phyloP scores from a whole-genome alignment of 495 filamentous ascomycete species.

The Hypoxylon rickii region DNA sequence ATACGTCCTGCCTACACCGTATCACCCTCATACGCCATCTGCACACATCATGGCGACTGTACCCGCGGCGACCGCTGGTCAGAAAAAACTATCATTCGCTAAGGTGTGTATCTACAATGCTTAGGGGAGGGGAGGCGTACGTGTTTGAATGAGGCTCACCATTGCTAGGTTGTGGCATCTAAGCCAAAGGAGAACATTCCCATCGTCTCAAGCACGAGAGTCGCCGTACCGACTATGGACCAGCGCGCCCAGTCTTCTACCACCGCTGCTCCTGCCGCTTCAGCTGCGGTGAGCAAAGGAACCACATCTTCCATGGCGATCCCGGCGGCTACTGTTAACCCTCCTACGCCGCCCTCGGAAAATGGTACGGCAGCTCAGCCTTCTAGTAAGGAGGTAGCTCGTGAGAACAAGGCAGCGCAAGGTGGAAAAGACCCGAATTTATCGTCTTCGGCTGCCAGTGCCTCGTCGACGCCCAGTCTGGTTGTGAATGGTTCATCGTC shows the following conservation, averaged over 20 bases:
- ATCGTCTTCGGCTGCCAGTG: slow-evolving; percentile 20
- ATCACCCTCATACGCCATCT: slow-evolving; percentile 9
- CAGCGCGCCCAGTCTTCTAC: slow-evolving; percentile 30
- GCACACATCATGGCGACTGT: slow-evolving; percentile 46
- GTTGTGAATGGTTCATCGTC: slow-evolving; percentile 56
- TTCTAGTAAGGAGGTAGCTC: slow-evolving; percentile 3
- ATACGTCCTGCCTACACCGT: slow-evolving; percentile 4
- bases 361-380: slow-evolving; percentile 15
- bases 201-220: slow-evolving; percentile 36
- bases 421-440: slow-evolving; percentile 46
- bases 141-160: too few relatives aligned
- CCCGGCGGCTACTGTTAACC: slow-evolving; percentile 23
- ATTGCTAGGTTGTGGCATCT: slow-evolving; percentile 63
- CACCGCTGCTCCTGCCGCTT: slow-evolving; percentile 12
- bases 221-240: slow-evolving; percentile 36
- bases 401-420: slow-evolving; percentile 40
- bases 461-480: slow-evolving; percentile 48
- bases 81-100: slow-evolving; percentile 58
- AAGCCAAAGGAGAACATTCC: slow-evolving; percentile 50
- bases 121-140: too few relatives aligned
- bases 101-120: slow-evolving; percentile 52
- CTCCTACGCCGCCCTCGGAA: slow-evolving; percentile 22
- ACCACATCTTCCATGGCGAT: slow-evolving; percentile 13
- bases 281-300: slow-evolving; percentile 13
- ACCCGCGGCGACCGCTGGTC: slow-evolving; percentile 45